Evolutionary conservation across 306 rosid species (phyloP), one percentile per base, ranked within the genome.

Genomic region (Nissolia schottii): DNA sequence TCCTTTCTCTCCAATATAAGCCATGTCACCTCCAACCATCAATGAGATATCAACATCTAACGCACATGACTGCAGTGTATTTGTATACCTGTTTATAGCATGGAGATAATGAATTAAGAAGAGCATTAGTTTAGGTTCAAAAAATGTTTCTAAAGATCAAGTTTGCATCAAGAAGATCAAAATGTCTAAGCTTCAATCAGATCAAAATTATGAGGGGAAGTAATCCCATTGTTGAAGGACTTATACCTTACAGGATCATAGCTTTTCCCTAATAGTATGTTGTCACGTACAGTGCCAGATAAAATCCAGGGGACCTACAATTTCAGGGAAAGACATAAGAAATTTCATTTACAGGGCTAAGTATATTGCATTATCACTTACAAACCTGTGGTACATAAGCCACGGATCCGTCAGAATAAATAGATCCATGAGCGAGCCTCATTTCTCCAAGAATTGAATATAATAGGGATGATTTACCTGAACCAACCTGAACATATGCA

Each of bases 381-480:
- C 85, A 65, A 73, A 93, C 98, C 98, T 93, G 98, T 64, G 98
- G 93, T 81, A 87, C 98, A 77, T 86, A 93, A 54, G 97, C 90
- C 57, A 89, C 38, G 34, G 92, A 89, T 70, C 93, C 90, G 18
- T 79, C 40, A 18, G 86, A 84, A 67, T 55, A 77, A 38, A 91
- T 57, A 71, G 84, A 90, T 76, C 98, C 98, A 76, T 61, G 79
- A 34, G 79, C 82, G 63, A 86, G 87, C 59, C 29, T 79, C 88
- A 81, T 86, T 80, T 93, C 98, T 76, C 92, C 88, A 63, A 93
- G 86, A 75, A 93, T 79, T 56, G 96, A 87, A 87, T 84, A 83
- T 66, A 93, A 55, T 61, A 93, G 66, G 70, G 97, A 93, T 64
- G 98, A 91, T 82, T 93, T 93, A 51, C 98, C 97, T 16, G 98